A percentile compares a stretch with the other conserved stretches of the same genome.
Evolutionary conservation across 768 basidiomycete genomes (phyloP).

Genomic region (Cyathus striatus): DNA sequence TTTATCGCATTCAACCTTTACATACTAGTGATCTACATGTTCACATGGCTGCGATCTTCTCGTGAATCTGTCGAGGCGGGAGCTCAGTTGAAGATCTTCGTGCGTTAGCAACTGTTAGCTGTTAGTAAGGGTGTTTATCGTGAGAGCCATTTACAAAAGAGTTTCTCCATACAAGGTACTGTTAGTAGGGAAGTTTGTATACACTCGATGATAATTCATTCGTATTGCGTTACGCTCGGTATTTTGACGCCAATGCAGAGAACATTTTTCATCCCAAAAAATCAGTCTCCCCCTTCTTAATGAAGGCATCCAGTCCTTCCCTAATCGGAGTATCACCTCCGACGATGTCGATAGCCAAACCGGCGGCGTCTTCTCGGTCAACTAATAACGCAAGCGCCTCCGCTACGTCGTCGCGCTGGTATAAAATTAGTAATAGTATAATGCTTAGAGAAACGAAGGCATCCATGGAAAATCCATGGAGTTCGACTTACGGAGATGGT

Average conservation of each 20-base stretch:
- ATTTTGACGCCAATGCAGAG: not conserved
- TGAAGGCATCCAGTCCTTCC: slow-evolving; percentile 41
- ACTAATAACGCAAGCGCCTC: slow-evolving; percentile 39
- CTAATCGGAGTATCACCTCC: slow-evolving; percentile 44
- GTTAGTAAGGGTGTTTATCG: no score
- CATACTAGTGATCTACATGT: no score
- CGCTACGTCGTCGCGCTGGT: slow-evolving; percentile 64
- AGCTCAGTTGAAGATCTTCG: no score
- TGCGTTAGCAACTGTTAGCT: no score
- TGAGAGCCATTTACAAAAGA: no score
- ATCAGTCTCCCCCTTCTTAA: slow-evolving; percentile 44
- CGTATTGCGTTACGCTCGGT: no score
- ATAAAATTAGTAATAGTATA: not conserved
- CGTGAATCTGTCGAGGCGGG: no score
- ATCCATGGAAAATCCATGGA: not conserved
- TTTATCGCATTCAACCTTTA: no score
- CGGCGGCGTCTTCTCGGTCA: slow-evolving; percentile 47
- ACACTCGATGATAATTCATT: no score
- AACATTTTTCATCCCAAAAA: slow-evolving; percentile 17
- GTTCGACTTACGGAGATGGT: slow-evolving; percentile 38
- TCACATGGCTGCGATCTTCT: no score
- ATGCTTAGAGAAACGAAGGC: not conserved
- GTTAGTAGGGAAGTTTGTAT: not conserved
- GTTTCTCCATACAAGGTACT: no score
- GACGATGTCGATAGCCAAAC: slow-evolving; percentile 56